A percentile compares a stretch with the other conserved stretches of the same genome.
phyloP scores from a whole-genome alignment of 2,329 filamentous ascomycete species.

The Diaporthe aspalathi region DNA sequence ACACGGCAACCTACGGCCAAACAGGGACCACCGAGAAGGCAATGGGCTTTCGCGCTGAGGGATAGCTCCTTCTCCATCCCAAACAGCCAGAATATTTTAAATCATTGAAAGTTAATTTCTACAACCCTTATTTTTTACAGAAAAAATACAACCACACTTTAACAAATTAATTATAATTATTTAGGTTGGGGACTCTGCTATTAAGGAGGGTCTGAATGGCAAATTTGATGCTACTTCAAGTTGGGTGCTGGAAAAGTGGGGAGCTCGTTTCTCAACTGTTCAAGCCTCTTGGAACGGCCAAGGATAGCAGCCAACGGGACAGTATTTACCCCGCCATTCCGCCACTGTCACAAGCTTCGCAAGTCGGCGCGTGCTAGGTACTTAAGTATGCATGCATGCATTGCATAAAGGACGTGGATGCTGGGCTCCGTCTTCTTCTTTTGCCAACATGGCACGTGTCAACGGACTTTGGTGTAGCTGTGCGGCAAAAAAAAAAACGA shows the following conservation, averaged over 20 bases:
- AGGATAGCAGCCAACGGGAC: background rate
- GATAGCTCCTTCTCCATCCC: slow-evolving; percentile 45
- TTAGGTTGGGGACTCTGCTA: too few species aligned
- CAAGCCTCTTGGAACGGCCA: too few species aligned
- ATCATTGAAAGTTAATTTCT: too few species aligned
- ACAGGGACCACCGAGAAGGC: background rate
- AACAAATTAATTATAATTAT: too few species aligned
- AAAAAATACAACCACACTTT: too few species aligned
- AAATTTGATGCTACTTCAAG: background rate
- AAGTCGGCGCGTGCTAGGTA: background rate
- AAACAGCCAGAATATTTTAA: slow-evolving; percentile 17
- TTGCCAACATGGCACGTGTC: slow-evolving; percentile 15
- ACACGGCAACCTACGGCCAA: slow-evolving; percentile 1
- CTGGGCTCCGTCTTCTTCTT: background rate
- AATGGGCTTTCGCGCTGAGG: slow-evolving; percentile 42
- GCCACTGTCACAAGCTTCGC: slow-evolving; percentile 26
- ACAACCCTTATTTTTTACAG: too few species aligned
- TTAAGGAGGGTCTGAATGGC: background rate
- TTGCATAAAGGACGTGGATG: background rate
- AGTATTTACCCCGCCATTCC: slow-evolving; percentile 29
- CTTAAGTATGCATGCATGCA: background rate
- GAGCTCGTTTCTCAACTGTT: background rate
- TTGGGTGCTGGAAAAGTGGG: slow-evolving; percentile 13
- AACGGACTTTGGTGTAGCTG: background rate
- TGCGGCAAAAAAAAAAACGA: too few species aligned